phyloP scores from a whole-genome alignment of 495 filamentous ascomycete genomes.

The Lasiosphaeris hirsuta region DNA sequence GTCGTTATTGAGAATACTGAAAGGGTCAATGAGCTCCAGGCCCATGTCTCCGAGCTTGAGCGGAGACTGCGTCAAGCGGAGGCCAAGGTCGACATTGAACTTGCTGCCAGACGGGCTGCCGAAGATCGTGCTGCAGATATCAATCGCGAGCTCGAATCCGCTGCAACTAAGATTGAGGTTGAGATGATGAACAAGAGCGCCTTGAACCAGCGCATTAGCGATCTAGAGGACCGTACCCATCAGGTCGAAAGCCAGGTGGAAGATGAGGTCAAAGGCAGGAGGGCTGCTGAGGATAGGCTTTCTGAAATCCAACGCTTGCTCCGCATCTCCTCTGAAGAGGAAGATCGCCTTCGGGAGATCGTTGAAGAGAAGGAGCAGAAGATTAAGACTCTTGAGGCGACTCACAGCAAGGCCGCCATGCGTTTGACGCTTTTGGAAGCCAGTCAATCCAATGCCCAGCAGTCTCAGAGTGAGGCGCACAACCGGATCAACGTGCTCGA shows the following conservation, averaged over 20 bases:
- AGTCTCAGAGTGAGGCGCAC: conserved; percentile 61
- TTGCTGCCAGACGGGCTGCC: conserved; percentile 36
- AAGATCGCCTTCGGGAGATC: conserved; percentile 65
- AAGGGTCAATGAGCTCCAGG: conserved; percentile 38
- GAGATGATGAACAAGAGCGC: conserved; percentile 51
- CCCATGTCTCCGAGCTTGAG: conserved; percentile 41
- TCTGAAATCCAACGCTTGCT: conserved; percentile 67
- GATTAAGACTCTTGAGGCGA: conserved; percentile 44
- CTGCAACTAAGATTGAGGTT: conserved; percentile 49
- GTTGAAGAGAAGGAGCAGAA: conserved; percentile 60
- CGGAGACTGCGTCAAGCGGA: conserved; percentile 44
- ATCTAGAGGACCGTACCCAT: conserved; percentile 44
- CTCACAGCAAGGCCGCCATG: conserved; percentile 51
- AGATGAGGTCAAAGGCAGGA: conserved; percentile 61
- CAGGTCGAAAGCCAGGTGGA: conserved; percentile 42
- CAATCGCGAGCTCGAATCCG: conserved; percentile 43
- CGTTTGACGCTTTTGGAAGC: conserved; percentile 60
- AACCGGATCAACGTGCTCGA: conserved; percentile 48
- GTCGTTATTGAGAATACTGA: conserved; percentile 27
- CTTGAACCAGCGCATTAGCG: conserved; percentile 43
- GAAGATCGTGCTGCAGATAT: conserved; percentile 44
- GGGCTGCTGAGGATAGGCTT: conserved; percentile 68
- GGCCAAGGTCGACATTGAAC: conserved; percentile 39
- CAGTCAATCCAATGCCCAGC: conserved; percentile 60
- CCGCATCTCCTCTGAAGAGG: conserved; percentile 64